Percentiles rank a stretch among this genome's conserved stretches.
These are phyloP conservation scores for Fistulifera pelliculosa DNA, from an alignment of 108 stramenopile species.

Conservation along the genomic window DNA sequence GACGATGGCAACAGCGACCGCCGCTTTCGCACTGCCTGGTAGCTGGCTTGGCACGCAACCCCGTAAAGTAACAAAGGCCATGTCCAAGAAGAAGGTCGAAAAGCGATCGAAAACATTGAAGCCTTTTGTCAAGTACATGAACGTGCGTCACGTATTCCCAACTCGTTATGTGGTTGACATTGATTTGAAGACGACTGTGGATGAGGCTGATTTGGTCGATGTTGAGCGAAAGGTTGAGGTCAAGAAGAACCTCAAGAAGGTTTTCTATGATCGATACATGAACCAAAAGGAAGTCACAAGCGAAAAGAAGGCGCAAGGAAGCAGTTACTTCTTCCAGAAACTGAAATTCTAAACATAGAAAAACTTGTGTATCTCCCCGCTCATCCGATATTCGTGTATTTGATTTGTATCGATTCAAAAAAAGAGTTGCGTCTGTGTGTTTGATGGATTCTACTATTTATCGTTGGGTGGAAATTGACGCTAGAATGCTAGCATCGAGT, in stretches of 20 bases:
- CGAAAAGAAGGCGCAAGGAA: constrained; percentile 95
- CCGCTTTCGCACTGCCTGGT: constrained; percentile 96
- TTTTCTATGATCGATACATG: constrained; percentile 90
- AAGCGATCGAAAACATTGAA: constrained; percentile 92
- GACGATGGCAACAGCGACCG: constrained; percentile 93
- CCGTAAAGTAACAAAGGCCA: constrained; percentile 93
- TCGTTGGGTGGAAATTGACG: too few relatives aligned
- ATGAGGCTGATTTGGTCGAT: constrained; percentile 81
- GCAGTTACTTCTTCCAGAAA: constrained; percentile 93
- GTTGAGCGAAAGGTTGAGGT: constrained; percentile 72
- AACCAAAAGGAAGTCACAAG: constrained; percentile 86
- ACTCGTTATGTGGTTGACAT: constrained; percentile 97
- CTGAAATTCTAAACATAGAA: constrained; percentile 83
- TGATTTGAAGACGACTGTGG: constrained; percentile 91
- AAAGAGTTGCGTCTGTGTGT: too few relatives aligned
- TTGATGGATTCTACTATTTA: too few relatives aligned
- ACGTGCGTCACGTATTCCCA: constrained; percentile 99
- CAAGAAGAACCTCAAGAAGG: constrained; percentile 94
- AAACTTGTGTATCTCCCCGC: not conserved
- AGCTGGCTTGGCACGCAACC: constrained; percentile 92
- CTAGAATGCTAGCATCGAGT: too few relatives aligned
- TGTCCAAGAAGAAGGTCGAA: constrained; percentile 94
- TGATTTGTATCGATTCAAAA: too few relatives aligned
- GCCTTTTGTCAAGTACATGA: constrained; percentile 98
- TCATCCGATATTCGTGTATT: too few relatives aligned